phyloP scores from a whole-genome alignment of 495 filamentous ascomycete genomes.

The Penicillium salamii region DNA sequence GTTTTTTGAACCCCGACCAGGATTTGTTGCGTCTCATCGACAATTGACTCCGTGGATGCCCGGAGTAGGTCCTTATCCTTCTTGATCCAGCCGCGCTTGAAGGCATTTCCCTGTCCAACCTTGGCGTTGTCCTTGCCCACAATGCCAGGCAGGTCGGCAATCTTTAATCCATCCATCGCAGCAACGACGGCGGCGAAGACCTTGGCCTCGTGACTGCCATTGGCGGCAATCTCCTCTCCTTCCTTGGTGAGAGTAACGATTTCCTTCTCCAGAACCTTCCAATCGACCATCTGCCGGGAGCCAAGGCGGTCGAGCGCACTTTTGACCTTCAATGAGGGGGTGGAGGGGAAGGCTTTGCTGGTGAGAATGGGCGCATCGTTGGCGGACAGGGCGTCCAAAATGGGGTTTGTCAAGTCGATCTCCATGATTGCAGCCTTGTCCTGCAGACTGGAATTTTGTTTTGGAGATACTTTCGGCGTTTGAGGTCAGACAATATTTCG shows the following conservation, averaged over 20 bases:
- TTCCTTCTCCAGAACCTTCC: slow-evolving; percentile 78
- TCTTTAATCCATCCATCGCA: slow-evolving; percentile 74
- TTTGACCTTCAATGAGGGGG: slow-evolving; percentile 71
- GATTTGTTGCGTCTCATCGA: slow-evolving; percentile 73
- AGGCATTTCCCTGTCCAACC: slow-evolving; percentile 91
- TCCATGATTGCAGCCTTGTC: slow-evolving; percentile 46
- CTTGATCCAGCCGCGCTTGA: slow-evolving; percentile 94
- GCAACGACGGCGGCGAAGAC: slow-evolving; percentile 83
- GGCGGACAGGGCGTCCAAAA: slow-evolving; percentile 66
- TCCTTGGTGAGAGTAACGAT: slow-evolving; percentile 75
- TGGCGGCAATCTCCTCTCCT: slow-evolving; percentile 69
- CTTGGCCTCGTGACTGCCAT: slow-evolving; percentile 92
- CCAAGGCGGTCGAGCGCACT: slow-evolving; percentile 81
- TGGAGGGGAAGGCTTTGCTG: slow-evolving; percentile 69
- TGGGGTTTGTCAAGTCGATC: slow-evolving; percentile 60
- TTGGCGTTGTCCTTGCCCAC: slow-evolving; percentile 84
- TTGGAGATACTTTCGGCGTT: slow-evolving; percentile 14
- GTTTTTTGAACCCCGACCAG: slow-evolving; percentile 67
- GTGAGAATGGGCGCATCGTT: slow-evolving; percentile 65
- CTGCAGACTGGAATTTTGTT: slow-evolving; percentile 19
- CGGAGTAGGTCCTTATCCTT: slow-evolving; percentile 72
- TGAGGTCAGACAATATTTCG: slow-evolving; percentile 15
- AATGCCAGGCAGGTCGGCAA: slow-evolving; percentile 71
- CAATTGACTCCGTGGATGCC: slow-evolving; percentile 61
- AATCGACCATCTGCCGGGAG: slow-evolving; percentile 80